Evolutionary conservation across 129 eudicot genomes (phyloP).

Genomic region (Lonicera japonica): DNA sequence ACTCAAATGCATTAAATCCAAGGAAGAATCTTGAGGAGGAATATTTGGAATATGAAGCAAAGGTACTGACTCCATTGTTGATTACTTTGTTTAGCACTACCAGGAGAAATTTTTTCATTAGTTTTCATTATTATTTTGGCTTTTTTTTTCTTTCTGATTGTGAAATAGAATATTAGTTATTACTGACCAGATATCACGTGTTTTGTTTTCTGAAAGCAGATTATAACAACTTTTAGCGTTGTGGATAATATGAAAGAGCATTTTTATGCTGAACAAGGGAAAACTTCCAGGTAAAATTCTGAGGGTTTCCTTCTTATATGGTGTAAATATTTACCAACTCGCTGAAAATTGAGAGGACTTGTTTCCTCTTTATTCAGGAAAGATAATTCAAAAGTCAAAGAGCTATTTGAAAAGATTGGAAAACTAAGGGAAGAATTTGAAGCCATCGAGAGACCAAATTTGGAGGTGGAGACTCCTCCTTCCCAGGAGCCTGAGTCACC

Average conservation of each 20-base stretch:
- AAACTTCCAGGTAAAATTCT: slow-evolving; percentile 50
- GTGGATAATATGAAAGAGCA: slow-evolving; percentile 96
- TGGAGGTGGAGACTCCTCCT: slow-evolving; percentile 60
- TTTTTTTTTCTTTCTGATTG: background rate
- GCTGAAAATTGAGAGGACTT: background rate
- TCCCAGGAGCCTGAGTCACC: slow-evolving; percentile 25
- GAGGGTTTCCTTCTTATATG: slow-evolving; percentile 9
- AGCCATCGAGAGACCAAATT: slow-evolving; percentile 73
- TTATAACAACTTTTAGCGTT: slow-evolving; percentile 85
- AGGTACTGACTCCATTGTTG: slow-evolving; percentile 46
- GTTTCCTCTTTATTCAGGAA: slow-evolving; percentile 38
- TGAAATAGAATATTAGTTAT: background rate
- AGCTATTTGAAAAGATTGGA: slow-evolving; percentile 71
- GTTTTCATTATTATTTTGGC: background rate
- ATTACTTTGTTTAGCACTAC: background rate
- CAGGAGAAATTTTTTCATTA: too few species aligned
- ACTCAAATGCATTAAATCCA: slow-evolving; percentile 51
- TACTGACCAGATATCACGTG: background rate
- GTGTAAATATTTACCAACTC: background rate
- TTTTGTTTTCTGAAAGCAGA: slow-evolving; percentile 32
- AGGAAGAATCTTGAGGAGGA: slow-evolving; percentile 90
- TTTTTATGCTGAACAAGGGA: slow-evolving; percentile 61
- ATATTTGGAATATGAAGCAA: slow-evolving; percentile 84
- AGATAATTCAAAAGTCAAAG: slow-evolving; percentile 64
- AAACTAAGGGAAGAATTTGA: slow-evolving; percentile 77